A percentile compares a stretch with the other conserved stretches of the same genome.
phyloP scores from a whole-genome alignment of 2,329 filamentous ascomycete genomes.

The Dactylella cylindrospora region DNA sequence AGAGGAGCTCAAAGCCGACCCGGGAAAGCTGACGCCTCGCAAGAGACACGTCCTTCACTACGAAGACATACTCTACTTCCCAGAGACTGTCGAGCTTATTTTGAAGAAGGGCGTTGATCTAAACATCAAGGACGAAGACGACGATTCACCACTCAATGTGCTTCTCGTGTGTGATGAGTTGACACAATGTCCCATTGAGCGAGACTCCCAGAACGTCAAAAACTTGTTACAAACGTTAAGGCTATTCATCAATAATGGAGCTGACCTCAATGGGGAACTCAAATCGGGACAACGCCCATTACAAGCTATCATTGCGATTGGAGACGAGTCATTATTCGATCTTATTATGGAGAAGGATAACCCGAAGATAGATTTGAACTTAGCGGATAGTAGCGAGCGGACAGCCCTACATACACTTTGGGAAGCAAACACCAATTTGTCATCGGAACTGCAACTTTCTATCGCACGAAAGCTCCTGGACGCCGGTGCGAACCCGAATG shows the following conservation, averaged over 20 bases:
- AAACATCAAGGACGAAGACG: not conserved
- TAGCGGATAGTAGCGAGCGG: too few relatives aligned
- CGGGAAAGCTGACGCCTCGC: not conserved
- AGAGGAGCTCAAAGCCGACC: constrained; percentile 13
- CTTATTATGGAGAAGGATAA: constrained; percentile 17
- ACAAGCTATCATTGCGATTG: constrained; percentile 10
- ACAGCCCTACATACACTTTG: too few relatives aligned
- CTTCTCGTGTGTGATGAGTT: not conserved
- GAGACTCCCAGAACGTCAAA: constrained; percentile 14
- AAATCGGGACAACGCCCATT: constrained; percentile 1
- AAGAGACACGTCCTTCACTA: not conserved
- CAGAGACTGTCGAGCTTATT: constrained; percentile 9
- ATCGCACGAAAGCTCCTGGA: constrained; percentile 37
- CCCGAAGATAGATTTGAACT: constrained; percentile 23
- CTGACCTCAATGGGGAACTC: constrained; percentile 27
- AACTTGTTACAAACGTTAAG: constrained; percentile 12
- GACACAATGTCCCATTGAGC: constrained; percentile 12
- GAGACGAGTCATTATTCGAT: constrained; percentile 21
- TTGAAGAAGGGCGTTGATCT: constrained; percentile 13
- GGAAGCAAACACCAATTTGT: too few relatives aligned
- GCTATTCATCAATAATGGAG: constrained; percentile 21
- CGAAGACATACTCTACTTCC: not conserved
- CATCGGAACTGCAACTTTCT: constrained; percentile 21
- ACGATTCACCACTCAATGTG: constrained; percentile 6
- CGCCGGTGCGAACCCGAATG: constrained; percentile 36